Base-by-base conservation (phyloP, 768 basidiomycete genomes). In the Cystofilobasidium capitatum region DNA sequence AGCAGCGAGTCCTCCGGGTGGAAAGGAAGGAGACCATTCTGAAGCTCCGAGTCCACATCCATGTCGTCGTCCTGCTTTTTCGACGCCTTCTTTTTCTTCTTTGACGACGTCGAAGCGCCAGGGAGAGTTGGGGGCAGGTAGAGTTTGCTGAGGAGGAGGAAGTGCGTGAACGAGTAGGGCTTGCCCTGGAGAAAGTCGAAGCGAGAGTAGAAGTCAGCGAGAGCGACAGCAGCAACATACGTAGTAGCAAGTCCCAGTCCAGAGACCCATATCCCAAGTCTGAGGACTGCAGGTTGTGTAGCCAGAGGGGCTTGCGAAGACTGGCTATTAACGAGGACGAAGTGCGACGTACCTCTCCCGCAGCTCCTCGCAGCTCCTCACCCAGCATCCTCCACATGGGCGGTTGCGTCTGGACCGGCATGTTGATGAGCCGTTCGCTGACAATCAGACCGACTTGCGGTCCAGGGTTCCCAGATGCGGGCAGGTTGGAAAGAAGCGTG, bases 391-490 rank as follows among this genome's bases (percentile, higher is more conserved):
- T 81, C 76, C 93, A 97, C 86, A 96, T 87, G 1, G 91, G 92
- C 7, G 91, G 88, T 12, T 93, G 82, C 40, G 92, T 84, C 72
- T 97, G 90, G 17, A 91, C 87, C 0, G 94, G 94, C 86, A 99
- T 93, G 76, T 98, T 99, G 71, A 96, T 82, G 60, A 98, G 80
- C 0, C 94, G 82, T 76, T 96, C 91, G 70, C 86, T 88, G 71
- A 99, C 80, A 12, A 97, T 81, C 22, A 96, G 81, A 2, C 90
- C 94, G 55, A 94, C 83, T 69, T 88, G 84, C 20, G 80, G 79
- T 1, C 26, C 10, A 2, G 67, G 17, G 1, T 61, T 39, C 36
- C 42, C 24, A 2, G 55, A 20, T 16, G 62, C 33, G 16, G 58
- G 58, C 24, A 64, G 17, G 79, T 76, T 40, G 71, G 80, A 76